phyloP scores from a whole-genome alignment of 139 green algal species.

The Auxenochlorella pyrenoidosa region DNA sequence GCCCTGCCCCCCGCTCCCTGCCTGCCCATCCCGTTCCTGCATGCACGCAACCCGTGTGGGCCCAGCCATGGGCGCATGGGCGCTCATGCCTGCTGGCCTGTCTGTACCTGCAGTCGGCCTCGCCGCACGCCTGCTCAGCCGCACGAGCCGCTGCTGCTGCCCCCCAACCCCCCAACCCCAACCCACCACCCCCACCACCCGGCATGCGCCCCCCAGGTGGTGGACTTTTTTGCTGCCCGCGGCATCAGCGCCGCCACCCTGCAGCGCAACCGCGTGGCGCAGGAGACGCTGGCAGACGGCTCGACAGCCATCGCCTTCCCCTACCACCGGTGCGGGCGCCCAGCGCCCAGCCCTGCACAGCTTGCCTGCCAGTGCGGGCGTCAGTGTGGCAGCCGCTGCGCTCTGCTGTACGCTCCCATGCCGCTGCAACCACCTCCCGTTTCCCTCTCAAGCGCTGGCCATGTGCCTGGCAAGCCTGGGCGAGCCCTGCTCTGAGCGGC shows the following conservation, averaged over 20 bases:
- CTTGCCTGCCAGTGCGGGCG: too few species aligned
- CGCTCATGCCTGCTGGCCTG: not conserved
- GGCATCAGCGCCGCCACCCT: conserved; percentile 68
- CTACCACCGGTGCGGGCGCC: conserved; percentile 60
- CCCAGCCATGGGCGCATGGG: not conserved
- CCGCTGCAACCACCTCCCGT: too few species aligned
- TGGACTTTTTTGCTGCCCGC: conserved; percentile 64
- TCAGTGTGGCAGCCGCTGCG: too few species aligned
- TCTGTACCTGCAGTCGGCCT: not conserved
- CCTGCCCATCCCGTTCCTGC: too few species aligned
- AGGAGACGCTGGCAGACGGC: conserved; percentile 38
- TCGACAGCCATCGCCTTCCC: conserved; percentile 78
- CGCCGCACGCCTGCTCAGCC: too few species aligned
- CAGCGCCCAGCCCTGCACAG: not conserved
- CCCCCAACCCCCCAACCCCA: too few species aligned
- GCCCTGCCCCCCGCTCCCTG: not conserved
- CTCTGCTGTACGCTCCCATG: too few species aligned
- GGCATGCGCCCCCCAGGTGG: not conserved
- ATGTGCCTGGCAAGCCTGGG: too few species aligned
- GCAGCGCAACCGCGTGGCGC: conserved; percentile 60
- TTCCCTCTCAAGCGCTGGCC: not conserved
- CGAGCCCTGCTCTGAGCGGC: not conserved
- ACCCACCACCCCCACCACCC: not conserved
- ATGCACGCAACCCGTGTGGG: too few species aligned
- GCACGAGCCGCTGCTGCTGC: not conserved